Percentiles rank a stretch among this genome's conserved stretches.
Evolutionary conservation across 176 grass and related monocot genomes (phyloP).

Genomic region (Oryza rufipogon): DNA sequence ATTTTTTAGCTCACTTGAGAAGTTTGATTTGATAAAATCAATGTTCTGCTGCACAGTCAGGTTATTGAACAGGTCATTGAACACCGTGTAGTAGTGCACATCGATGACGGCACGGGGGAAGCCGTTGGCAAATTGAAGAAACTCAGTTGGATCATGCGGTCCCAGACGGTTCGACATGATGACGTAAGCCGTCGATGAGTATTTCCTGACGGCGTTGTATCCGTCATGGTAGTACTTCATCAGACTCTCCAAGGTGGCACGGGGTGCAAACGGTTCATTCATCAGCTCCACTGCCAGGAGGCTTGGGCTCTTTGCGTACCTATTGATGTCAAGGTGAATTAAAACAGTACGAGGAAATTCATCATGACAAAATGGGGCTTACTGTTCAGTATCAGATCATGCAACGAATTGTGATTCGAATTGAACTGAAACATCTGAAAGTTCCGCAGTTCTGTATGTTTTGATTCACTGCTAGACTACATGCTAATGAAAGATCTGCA

Average conservation of each 20-base stretch:
- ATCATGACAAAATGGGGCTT: neutral
- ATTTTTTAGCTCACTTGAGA: constrained; percentile 11
- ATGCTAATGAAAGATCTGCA: too few species aligned
- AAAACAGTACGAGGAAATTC: neutral
- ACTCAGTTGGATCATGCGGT: constrained; percentile 15
- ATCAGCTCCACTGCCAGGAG: constrained; percentile 69
- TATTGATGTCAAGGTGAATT: neutral
- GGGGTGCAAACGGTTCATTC: constrained; percentile 62
- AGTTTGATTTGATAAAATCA: constrained; percentile 42
- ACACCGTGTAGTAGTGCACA: constrained; percentile 64
- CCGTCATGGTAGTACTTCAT: constrained; percentile 64
- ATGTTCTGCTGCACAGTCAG: constrained; percentile 64
- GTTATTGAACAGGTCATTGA: constrained; percentile 22
- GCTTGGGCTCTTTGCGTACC: constrained; percentile 50
- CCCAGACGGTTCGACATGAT: constrained; percentile 73
- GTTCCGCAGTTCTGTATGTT: neutral
- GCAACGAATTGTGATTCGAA: neutral
- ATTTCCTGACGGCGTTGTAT: constrained; percentile 57
- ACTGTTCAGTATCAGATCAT: too few species aligned
- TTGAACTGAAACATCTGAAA: neutral
- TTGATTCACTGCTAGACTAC: too few species aligned
- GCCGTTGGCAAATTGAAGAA: constrained; percentile 39
- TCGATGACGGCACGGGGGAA: constrained; percentile 46
- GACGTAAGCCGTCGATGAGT: constrained; percentile 58
- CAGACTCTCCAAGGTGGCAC: constrained; percentile 52